phyloP scores from a whole-genome alignment of 2,329 filamentous ascomycete species.

The Tolypocladium ovalisporum region DNA sequence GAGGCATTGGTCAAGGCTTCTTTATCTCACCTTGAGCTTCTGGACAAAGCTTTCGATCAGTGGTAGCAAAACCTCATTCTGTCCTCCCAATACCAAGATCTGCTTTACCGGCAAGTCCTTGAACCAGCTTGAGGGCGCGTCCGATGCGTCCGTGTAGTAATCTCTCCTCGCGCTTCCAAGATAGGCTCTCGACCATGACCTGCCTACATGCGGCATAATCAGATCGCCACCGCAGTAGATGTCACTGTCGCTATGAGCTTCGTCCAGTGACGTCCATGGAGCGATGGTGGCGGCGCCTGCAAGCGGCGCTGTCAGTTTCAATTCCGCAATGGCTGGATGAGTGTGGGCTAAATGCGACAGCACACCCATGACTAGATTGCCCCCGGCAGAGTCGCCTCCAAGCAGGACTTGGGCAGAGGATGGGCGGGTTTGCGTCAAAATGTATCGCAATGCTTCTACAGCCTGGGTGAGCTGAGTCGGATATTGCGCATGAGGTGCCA shows the following conservation, averaged over 20 bases:
- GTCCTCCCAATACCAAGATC: constrained; percentile 8
- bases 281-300: constrained; percentile 7
- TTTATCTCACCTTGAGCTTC: constrained; percentile 8
- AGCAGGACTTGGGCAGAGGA: constrained; percentile 7
- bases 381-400: constrained; percentile 12
- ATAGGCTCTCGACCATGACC: constrained; percentile 5
- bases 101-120: constrained; percentile 7
- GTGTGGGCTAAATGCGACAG: constrained; percentile 11
- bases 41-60: constrained; percentile 7
- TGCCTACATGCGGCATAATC: constrained; percentile 5
- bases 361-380: constrained; percentile 10
- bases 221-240: constrained; percentile 10
- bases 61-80: constrained; percentile 10
- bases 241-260: constrained; percentile 2
- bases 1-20: not conserved
- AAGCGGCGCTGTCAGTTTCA: constrained; percentile 7
- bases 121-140: constrained; percentile 11
- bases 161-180: constrained; percentile 6
- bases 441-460: constrained; percentile 9
- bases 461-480: constrained; percentile 11
- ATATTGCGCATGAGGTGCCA: constrained; percentile 9
- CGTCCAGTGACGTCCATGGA: constrained; percentile 9
- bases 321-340: constrained; percentile 8
- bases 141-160: constrained; percentile 8
- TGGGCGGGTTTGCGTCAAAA: constrained; percentile 5